Base-by-base conservation (phyloP, 176 grass and related monocot species). In the Saccharum spontaneum region DNA sequence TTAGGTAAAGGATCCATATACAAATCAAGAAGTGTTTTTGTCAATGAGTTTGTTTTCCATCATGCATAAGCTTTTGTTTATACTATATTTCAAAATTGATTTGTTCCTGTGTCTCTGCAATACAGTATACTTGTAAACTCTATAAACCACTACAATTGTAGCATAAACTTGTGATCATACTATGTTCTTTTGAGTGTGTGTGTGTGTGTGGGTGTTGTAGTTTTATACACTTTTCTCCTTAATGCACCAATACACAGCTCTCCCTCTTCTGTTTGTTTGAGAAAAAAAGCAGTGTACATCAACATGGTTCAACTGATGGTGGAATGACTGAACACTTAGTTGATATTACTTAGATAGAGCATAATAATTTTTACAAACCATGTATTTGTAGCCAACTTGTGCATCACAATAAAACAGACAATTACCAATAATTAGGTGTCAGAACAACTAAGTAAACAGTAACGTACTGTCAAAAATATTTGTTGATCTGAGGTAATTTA, bases 381-480 rank as follows among this genome's bases (percentile, higher is more conserved):
- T 8, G 43, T 59, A 59, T 59, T 59, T 59, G 33, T 60, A 62
- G 39, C 28, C 39, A 69, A 82, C 28, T 66, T 82, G 17, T 40
- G 37, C 62, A 76, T 46, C 26, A 5, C 14, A 87, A 61, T 77
- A 61, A 48, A 20, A 82, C 57, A 24, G 67, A 30, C n/a, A 79
- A 46, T 28, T 48, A 61, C 17, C 26, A 57, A 76, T 28, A 68
- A 24, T 75, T 22, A 48, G 12, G 7, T 64, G 40, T 46, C 40
- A 75, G 18, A 24, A 16, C 45, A 71, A 83, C 11, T 49, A 48
- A 31, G 31, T 60, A 85, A 49, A 57, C 50, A 61, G 9, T 63
- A 49, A 69, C 6, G 61, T 70, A 44, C 43, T 75, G 26, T 33
- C 28, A 52, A 74, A 45, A 49, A 1, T 28, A 5, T 75, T 52